Conservation (phyloP, 805 yeast genomes). For the Lachancea quebecensis region DNA sequence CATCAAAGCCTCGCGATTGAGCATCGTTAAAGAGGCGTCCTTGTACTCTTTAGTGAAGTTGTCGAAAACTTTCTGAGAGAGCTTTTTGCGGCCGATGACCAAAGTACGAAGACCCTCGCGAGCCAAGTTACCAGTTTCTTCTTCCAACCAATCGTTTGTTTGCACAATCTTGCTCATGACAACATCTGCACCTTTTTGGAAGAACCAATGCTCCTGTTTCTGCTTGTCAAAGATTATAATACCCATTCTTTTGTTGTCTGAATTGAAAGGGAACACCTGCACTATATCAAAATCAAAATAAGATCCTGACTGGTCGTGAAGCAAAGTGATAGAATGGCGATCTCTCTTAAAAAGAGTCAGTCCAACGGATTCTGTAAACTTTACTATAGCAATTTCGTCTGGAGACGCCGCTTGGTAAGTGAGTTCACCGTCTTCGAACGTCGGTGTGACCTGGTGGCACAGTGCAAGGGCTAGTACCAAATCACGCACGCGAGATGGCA, state of each 20-base stretch:
- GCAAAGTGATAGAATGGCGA: constrained; percentile 60
- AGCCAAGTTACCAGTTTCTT: constrained; percentile 96
- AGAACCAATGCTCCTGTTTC: constrained; percentile 72
- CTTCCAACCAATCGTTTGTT: constrained; percentile 92
- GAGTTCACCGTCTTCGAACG: constrained; percentile 65
- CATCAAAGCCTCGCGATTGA: constrained; percentile 70
- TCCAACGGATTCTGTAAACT: constrained; percentile 83
- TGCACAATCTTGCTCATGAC: constrained; percentile 83
- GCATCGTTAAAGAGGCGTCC: constrained; percentile 72
- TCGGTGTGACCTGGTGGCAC: constrained; percentile 98
- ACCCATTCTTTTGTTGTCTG: constrained; percentile 97
- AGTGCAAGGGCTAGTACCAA: constrained; percentile 75
- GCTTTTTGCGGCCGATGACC: constrained; percentile 81
- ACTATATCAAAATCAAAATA: constrained; percentile 56
- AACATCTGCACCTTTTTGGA: constrained; percentile 93
- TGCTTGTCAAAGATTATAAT: constrained; percentile 60
- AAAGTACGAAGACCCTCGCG: constrained; percentile 95
- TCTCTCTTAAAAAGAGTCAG: constrained; percentile 76
- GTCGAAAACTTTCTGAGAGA: constrained; percentile 47
- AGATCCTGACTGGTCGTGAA: constrained; percentile 53
- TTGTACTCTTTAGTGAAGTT: constrained; percentile 59
- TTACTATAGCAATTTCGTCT: constrained; percentile 95
- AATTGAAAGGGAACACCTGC: constrained; percentile 87
- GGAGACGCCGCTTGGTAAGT: constrained; percentile 98
- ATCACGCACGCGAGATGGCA: constrained; percentile 71